Evolutionary conservation across 148 eudicot genomes (phyloP).

Genomic region (Simmondsia chinensis): DNA sequence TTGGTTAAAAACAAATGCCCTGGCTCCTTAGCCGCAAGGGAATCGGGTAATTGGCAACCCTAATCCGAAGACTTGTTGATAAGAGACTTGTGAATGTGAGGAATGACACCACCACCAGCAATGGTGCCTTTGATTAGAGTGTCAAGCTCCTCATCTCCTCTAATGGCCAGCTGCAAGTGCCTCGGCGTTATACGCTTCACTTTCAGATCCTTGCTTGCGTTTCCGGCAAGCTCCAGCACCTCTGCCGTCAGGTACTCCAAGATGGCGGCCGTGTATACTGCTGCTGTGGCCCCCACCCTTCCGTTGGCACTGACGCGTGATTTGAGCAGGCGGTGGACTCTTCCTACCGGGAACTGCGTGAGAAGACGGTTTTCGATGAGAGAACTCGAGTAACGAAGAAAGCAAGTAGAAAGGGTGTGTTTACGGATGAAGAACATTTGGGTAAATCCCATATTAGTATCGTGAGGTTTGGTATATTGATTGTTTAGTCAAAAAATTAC

Average conservation of each 20-base stretch:
- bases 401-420: no score
- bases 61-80: slow-evolving; percentile 65
- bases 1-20: no score
- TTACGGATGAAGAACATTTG: no score
- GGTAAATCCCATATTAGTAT: no score
- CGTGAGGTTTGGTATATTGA: no score
- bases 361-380: not conserved
- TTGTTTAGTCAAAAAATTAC: no score
- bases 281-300: slow-evolving; percentile 66
- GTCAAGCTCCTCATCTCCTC: slow-evolving; percentile 64
- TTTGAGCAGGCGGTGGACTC: slow-evolving; percentile 54
- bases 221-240: slow-evolving; percentile 58
- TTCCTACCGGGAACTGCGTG: slow-evolving; percentile 58
- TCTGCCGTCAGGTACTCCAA: slow-evolving; percentile 61
- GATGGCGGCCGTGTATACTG: slow-evolving; percentile 59
- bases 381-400: no score
- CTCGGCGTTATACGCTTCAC: slow-evolving; percentile 66
- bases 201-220: slow-evolving; percentile 58
- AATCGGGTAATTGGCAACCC: no score
- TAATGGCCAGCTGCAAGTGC: slow-evolving; percentile 59
- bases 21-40: no score
- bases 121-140: slow-evolving; percentile 63
- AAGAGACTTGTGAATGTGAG: slow-evolving; percentile 63
- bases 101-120: slow-evolving; percentile 65
- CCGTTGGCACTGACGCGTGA: slow-evolving; percentile 47